A percentile compares a stretch with the other conserved stretches of the same genome.
These are phyloP conservation scores for Tetrahymena elliotti DNA, from an alignment of 73 alveolate species.

Conservation along the genomic window DNA sequence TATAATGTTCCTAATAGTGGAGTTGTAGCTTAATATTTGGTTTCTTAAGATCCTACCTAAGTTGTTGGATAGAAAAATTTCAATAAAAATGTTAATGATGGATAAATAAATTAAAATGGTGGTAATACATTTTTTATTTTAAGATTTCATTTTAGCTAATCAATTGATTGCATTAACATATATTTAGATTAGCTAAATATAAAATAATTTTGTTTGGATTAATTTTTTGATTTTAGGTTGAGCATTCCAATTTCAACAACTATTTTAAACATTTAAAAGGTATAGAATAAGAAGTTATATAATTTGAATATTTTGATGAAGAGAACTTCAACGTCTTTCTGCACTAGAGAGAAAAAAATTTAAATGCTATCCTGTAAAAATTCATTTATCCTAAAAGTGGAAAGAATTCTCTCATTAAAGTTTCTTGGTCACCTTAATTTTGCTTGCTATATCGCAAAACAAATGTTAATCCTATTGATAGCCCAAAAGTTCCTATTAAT, in stretches of 20 bases:
- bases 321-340: constrained; percentile 56
- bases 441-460: constrained; percentile 67
- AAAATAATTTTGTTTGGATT: no score
- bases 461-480: constrained; percentile 50
- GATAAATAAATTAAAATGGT: background rate
- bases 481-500: constrained; percentile 50
- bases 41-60: background rate
- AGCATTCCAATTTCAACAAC: no score
- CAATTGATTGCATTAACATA: no score
- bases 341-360: constrained; percentile 60
- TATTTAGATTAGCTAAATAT: background rate
- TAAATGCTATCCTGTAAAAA: constrained; percentile 64
- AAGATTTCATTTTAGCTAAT: no score
- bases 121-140: background rate
- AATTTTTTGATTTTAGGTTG: background rate
- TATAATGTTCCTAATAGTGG: constrained; percentile 49
- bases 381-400: constrained; percentile 66
- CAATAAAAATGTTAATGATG: background rate
- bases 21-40: constrained; percentile 57
- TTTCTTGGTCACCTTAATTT: constrained; percentile 74
- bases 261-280: background rate
- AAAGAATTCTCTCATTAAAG: constrained; percentile 67
- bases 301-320: constrained; percentile 61
- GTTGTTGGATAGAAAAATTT: background rate
- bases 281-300: constrained; percentile 42